Evolutionary conservation across 768 basidiomycete species (phyloP).

Genomic region (Amyloporia xantha): DNA sequence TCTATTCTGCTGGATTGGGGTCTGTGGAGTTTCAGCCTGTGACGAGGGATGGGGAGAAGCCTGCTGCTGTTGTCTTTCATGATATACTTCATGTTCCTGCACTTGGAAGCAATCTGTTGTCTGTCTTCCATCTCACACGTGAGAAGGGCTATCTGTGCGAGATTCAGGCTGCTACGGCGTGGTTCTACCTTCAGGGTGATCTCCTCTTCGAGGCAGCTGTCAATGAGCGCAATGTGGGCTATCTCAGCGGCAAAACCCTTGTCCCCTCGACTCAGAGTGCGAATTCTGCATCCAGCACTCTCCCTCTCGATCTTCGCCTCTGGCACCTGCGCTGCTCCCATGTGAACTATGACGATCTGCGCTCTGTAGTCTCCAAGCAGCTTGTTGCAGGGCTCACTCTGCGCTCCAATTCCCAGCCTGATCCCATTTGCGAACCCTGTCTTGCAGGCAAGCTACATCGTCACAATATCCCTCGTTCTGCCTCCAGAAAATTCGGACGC

Average conservation of each 20-base stretch:
- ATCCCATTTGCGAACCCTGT: conserved; percentile 30
- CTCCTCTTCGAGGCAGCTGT: conserved; percentile 16
- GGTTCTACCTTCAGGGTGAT: conserved; percentile 7
- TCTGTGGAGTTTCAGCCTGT: conserved; percentile 13
- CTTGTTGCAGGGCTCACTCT: conserved; percentile 22
- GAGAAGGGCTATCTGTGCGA: not conserved
- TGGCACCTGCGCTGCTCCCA: conserved; percentile 29
- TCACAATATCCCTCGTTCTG: conserved; percentile 8
- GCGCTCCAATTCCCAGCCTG: conserved; percentile 11
- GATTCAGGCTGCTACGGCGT: not conserved
- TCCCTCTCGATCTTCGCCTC: conserved; percentile 18
- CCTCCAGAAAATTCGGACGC: conserved; percentile 1
- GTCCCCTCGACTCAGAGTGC: conserved; percentile 1
- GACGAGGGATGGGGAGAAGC: conserved; percentile 1
- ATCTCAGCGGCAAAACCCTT: conserved; percentile 17
- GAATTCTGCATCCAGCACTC: conserved; percentile 13
- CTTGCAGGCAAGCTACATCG: conserved; percentile 22
- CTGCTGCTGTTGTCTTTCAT: conserved; percentile 2
- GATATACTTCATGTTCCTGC: conserved; percentile 5
- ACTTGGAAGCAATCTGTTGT: conserved; percentile 6
- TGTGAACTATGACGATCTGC: conserved; percentile 18
- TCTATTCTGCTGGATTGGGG: conserved; percentile 1
- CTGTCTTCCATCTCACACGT: conserved; percentile 4
- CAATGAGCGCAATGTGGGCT: conserved; percentile 18
- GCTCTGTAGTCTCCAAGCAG: conserved; percentile 7